Percentiles rank a stretch among this genome's conserved stretches.
Evolutionary conservation across 2,329 filamentous ascomycete species (phyloP).

Genomic region (Beauveria brongniartii): DNA sequence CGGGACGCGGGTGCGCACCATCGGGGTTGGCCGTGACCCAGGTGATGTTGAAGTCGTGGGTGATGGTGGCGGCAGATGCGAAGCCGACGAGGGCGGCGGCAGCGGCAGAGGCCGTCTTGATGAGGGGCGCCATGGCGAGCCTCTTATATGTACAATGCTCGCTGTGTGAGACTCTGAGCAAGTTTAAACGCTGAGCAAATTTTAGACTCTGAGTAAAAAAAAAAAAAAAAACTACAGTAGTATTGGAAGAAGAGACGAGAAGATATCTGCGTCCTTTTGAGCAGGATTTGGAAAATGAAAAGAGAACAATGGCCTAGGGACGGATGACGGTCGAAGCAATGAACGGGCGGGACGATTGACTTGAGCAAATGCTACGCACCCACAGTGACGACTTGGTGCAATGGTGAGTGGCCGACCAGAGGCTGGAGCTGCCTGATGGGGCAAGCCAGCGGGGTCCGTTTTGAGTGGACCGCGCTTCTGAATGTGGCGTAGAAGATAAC

Average conservation of each 20-base stretch:
- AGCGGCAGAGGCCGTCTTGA: conserved; percentile 2
- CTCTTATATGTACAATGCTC: neutral
- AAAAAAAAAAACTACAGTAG: neutral
- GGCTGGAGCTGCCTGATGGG: conserved; percentile 8
- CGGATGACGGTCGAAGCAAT: neutral
- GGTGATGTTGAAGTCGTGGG: conserved; percentile 59
- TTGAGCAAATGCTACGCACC: neutral
- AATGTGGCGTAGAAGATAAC: neutral
- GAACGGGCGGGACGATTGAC: neutral
- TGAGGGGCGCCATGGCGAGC: conserved; percentile 3
- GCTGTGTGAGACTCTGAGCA: neutral
- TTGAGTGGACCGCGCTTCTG: neutral
- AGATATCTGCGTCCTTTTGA: conserved; percentile 8
- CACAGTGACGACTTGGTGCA: neutral
- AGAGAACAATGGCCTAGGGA: neutral
- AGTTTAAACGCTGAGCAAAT: neutral
- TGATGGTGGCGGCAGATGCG: conserved; percentile 38
- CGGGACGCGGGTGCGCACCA: conserved; percentile 52
- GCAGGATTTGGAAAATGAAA: neutral
- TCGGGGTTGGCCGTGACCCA: conserved; percentile 70
- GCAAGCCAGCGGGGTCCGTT: neutral
- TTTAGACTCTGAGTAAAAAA: too few species aligned
- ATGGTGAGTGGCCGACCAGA: neutral
- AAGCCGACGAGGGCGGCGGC: conserved; percentile 14
- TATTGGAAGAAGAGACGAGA: neutral